Conservation (phyloP, 2,329 filamentous ascomycete species). For the Hypoxylon sp. region DNA sequence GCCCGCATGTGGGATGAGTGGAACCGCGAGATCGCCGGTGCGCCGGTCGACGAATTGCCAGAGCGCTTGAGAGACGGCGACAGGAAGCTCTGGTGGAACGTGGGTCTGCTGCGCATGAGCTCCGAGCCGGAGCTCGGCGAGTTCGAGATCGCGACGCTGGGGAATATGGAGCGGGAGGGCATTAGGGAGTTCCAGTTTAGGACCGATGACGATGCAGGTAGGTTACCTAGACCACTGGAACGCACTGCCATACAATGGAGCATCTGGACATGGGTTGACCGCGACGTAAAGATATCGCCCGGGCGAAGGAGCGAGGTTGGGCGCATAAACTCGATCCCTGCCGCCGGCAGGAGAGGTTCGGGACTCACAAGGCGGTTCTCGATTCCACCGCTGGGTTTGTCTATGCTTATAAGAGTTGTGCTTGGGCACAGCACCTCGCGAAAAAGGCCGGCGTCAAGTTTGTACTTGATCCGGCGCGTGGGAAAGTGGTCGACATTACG, state of each 20-base stretch:
- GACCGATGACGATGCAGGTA: slow-evolving; percentile 44
- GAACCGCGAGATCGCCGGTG: slow-evolving; percentile 56
- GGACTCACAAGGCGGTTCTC: slow-evolving; percentile 55
- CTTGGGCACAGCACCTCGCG: slow-evolving; percentile 55
- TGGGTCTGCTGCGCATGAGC: slow-evolving; percentile 47
- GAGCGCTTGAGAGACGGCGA: slow-evolving; percentile 22
- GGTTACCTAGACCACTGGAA: background rate
- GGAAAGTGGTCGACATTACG: slow-evolving; percentile 42
- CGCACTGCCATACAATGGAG: background rate
- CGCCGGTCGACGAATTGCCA: slow-evolving; percentile 35
- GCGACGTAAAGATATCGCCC: slow-evolving; percentile 34
- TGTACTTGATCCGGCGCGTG: slow-evolving; percentile 52
- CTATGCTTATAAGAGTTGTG: slow-evolving; percentile 50
- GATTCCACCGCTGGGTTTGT: slow-evolving; percentile 62
- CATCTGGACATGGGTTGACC: background rate
- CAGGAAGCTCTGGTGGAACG: slow-evolving; percentile 46
- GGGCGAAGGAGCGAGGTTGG: slow-evolving; percentile 42
- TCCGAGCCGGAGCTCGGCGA: slow-evolving; percentile 35
- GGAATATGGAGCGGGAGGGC: slow-evolving; percentile 47
- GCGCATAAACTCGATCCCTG: slow-evolving; percentile 53
- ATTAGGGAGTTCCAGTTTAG: slow-evolving; percentile 46
- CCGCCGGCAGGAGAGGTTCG: slow-evolving; percentile 45
- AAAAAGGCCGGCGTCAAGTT: slow-evolving; percentile 56
- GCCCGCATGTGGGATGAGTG: slow-evolving; percentile 58
- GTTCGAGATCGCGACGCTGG: slow-evolving; percentile 44